A percentile compares a stretch with the other conserved stretches of the same genome.
Conservation (phyloP, 2,329 filamentous ascomycete genomes). For the Diaporthe sp. region DNA sequence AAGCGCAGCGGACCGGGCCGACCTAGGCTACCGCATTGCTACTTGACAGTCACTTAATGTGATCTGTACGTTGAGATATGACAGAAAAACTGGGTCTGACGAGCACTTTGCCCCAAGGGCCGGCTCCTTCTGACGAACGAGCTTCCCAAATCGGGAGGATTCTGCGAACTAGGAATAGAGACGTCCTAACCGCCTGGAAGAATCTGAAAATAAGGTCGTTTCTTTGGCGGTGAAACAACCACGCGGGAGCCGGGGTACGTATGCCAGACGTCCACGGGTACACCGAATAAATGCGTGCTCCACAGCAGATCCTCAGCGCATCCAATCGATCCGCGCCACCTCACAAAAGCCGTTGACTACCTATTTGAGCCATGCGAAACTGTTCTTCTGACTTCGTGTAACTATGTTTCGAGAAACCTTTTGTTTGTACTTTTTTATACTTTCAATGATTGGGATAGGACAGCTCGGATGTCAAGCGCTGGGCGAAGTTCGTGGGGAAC, state of each 20-base stretch:
- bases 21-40: background rate
- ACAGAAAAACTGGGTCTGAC: conserved; percentile 12
- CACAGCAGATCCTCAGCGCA: background rate
- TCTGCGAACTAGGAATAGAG: background rate
- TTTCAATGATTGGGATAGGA: background rate
- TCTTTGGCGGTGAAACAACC: background rate
- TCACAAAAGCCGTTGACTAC: background rate
- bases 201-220: background rate
- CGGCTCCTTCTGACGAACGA: conserved; percentile 3
- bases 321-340: too few relatives aligned
- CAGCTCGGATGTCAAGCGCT: background rate
- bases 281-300: background rate
- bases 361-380: background rate
- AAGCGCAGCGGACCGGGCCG: background rate
- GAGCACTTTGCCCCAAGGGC: background rate
- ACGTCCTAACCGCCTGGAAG: background rate
- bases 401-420: background rate
- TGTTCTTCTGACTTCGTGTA: background rate
- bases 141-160: background rate
- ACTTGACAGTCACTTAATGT: background rate
- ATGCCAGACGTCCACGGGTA: background rate
- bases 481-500: background rate
- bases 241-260: background rate
- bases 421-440: background rate
- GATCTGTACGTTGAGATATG: conserved; percentile 14